Conservation (phyloP, 768 basidiomycete genomes). For the Gloeopeniophorella convolvens region DNA sequence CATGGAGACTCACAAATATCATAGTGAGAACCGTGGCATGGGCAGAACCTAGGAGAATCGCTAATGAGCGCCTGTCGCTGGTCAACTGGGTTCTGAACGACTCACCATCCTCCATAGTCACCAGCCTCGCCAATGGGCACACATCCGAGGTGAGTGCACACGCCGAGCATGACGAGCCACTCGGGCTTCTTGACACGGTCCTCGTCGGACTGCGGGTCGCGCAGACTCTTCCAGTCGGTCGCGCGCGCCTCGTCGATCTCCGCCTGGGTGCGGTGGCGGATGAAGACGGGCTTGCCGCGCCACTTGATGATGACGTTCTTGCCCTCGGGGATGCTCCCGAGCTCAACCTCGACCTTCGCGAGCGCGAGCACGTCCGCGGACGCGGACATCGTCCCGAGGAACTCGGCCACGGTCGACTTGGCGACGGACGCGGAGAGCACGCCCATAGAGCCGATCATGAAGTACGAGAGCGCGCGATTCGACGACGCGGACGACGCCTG, state of each 20-base stretch:
- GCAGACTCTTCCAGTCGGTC: conserved; percentile 76
- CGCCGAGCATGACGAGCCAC: conserved; percentile 90
- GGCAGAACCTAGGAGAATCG: conserved; percentile 69
- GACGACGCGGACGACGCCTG: conserved; percentile 54
- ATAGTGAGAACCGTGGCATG: conserved; percentile 98
- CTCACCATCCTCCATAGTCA: conserved; percentile 95
- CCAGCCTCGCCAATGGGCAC: conserved; percentile 97
- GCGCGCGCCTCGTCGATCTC: conserved; percentile 92
- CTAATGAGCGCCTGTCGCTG: neutral
- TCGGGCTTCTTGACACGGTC: conserved; percentile 88
- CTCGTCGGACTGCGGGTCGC: conserved; percentile 92
- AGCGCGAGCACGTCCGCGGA: conserved; percentile 97
- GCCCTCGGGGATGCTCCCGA: conserved; percentile 87
- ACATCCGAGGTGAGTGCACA: conserved; percentile 97
- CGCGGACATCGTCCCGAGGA: conserved; percentile 93
- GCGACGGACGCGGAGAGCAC: conserved; percentile 91
- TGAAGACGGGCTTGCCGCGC: conserved; percentile 99
- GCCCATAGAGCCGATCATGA: conserved; percentile 89
- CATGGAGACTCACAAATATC: conserved; percentile 69
- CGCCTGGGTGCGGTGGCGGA: conserved; percentile 85
- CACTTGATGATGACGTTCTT: conserved; percentile 98
- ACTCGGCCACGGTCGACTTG: conserved; percentile 89
- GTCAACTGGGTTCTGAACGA: conserved; percentile 12
- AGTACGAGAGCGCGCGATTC: conserved; percentile 79
- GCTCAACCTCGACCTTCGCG: conserved; percentile 95